Evolutionary conservation across 2,329 filamentous ascomycete species (phyloP).

Genomic region (Daldinia sp.): DNA sequence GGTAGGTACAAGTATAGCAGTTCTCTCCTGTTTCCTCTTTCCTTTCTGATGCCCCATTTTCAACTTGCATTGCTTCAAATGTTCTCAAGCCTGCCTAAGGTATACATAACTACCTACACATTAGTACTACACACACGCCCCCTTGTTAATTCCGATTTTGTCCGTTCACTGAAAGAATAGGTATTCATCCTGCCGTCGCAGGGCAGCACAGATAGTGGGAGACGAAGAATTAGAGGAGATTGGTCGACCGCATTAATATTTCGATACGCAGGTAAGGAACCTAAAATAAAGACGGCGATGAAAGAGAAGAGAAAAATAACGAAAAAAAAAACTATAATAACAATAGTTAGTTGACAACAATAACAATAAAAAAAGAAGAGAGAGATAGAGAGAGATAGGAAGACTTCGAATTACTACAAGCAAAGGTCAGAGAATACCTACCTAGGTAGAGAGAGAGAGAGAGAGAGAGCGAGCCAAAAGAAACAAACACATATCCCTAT

Average conservation of each 20-base stretch:
- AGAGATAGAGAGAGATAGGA: not conserved
- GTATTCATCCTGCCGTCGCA: not conserved
- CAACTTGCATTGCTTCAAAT: slow-evolving; percentile 1
- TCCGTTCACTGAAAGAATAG: not conserved
- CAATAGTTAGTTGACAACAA: not conserved
- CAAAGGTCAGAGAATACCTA: not conserved
- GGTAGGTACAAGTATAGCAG: not conserved
- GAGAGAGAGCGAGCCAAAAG: not conserved
- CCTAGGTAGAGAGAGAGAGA: not conserved
- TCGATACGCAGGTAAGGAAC: not conserved
- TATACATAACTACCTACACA: not conserved
- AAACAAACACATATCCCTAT: slow-evolving; percentile 18
- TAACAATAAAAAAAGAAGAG: not conserved
- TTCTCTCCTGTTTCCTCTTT: not conserved
- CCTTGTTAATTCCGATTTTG: not conserved
- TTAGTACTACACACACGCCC: not conserved
- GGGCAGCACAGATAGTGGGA: not conserved
- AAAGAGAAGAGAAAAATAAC: not conserved
- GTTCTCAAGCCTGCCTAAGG: not conserved
- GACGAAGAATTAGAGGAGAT: not conserved
- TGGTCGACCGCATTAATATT: not conserved
- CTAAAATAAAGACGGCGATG: not conserved
- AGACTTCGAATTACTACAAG: not conserved
- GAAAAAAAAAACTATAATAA: not conserved
- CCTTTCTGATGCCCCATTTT: not conserved